phyloP scores from a whole-genome alignment of 2,329 filamentous ascomycete species.

The Davidsoniella australis region DNA sequence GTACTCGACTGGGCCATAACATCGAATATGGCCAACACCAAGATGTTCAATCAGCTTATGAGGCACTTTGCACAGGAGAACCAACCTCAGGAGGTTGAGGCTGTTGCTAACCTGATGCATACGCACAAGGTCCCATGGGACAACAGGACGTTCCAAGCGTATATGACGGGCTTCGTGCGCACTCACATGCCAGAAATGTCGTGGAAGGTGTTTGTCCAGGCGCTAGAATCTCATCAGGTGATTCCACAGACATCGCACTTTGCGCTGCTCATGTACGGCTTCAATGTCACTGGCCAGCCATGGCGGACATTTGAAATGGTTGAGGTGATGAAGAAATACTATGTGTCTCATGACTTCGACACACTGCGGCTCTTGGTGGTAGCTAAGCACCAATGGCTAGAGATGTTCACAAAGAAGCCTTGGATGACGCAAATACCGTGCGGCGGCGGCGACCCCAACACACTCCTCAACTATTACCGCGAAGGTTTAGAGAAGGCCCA shows the following conservation, averaged over 20 bases:
- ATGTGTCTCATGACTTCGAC: constrained; percentile 26
- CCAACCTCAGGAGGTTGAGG: constrained; percentile 31
- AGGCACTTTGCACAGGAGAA: constrained; percentile 49
- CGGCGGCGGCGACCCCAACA: constrained; percentile 17
- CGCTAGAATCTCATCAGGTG: constrained; percentile 28
- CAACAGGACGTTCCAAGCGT: constrained; percentile 30
- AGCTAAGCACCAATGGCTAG: constrained; percentile 15
- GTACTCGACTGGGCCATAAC: constrained; percentile 32
- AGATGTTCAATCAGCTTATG: constrained; percentile 67
- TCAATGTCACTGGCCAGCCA: constrained; percentile 17
- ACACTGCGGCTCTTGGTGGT: constrained; percentile 14
- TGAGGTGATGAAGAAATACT: constrained; percentile 27
- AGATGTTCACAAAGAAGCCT: constrained; percentile 26
- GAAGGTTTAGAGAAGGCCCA: constrained; percentile 13
- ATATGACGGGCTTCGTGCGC: constrained; percentile 31
- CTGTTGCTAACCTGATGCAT: constrained; percentile 32
- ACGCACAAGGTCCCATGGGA: constrained; percentile 30
- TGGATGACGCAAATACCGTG: constrained; percentile 17
- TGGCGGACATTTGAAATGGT: constrained; percentile 27
- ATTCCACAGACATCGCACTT: constrained; percentile 32
- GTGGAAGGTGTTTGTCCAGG: constrained; percentile 28
- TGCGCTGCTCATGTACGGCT: constrained; percentile 32
- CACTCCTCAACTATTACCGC: constrained; percentile 19
- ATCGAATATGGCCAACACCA: constrained; percentile 33
- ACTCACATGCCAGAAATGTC: constrained; percentile 34